Evolutionary conservation across 1,284 basidiomycete genomes (phyloP).

Genomic region (Wolfiporia cocos): DNA sequence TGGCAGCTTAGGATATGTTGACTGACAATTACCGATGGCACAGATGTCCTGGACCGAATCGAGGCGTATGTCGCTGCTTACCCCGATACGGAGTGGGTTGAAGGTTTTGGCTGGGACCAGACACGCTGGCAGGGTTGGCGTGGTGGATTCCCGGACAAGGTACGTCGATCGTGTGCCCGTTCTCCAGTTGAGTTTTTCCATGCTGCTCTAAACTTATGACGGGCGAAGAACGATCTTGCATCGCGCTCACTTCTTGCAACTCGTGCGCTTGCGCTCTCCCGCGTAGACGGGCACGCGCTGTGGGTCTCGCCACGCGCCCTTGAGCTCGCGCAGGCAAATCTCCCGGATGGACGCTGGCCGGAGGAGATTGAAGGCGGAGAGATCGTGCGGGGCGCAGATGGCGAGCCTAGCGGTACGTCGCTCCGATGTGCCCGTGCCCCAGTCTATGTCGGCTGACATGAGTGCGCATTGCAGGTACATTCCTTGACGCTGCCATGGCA

Average conservation of each 20-base stretch:
- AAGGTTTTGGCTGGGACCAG: slow-evolving; percentile 93
- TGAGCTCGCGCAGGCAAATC: slow-evolving; percentile 35
- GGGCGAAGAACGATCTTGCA: slow-evolving; percentile 46
- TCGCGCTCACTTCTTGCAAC: slow-evolving; percentile 59
- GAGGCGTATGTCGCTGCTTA: slow-evolving; percentile 56
- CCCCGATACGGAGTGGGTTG: slow-evolving; percentile 69
- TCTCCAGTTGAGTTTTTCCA: background rate
- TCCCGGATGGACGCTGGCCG: slow-evolving; percentile 28
- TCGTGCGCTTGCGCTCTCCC: slow-evolving; percentile 61
- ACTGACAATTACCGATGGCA: too few relatives aligned
- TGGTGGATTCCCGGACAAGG: slow-evolving; percentile 73
- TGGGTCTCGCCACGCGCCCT: slow-evolving; percentile 80
- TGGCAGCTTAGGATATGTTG: too few relatives aligned
- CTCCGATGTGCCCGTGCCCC: slow-evolving; percentile 7
- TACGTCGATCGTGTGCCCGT: slow-evolving; percentile 21
- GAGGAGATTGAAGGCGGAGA: slow-evolving; percentile 66
- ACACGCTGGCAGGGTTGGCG: slow-evolving; percentile 57
- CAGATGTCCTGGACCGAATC: slow-evolving; percentile 59
- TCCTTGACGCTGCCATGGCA: slow-evolving; percentile 71
- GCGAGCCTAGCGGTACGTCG: slow-evolving; percentile 65
- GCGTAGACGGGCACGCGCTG: slow-evolving; percentile 79
- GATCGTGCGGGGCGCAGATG: slow-evolving; percentile 60
- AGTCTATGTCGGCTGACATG: slow-evolving; percentile 3
- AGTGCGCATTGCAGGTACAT: slow-evolving; percentile 44
- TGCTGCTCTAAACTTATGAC: background rate